Evolutionary conservation across 352 stramenopile species (phyloP).

Genomic region (Phytophthora cactorum): DNA sequence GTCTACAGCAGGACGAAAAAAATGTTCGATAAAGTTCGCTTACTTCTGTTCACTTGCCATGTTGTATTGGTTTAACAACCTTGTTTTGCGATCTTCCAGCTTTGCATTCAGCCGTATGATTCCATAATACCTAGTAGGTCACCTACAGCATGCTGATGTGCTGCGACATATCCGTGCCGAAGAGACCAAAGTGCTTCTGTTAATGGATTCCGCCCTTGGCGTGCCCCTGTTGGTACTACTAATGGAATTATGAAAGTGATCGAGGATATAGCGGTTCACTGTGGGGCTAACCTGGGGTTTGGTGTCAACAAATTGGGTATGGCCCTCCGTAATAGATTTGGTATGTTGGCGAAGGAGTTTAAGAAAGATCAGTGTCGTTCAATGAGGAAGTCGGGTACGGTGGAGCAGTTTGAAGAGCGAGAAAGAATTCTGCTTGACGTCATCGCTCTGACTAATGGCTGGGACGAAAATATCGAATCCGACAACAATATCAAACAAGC

Average conservation of each 20-base stretch:
- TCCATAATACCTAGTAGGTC: no score
- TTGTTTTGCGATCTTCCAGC: no score
- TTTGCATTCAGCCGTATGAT: no score
- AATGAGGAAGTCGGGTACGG: neutral
- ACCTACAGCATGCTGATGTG: slow-evolving; percentile 47
- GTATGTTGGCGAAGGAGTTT: neutral
- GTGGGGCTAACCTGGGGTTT: neutral
- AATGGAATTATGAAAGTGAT: neutral
- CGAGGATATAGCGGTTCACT: neutral
- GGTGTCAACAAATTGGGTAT: neutral
- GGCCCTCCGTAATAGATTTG: neutral
- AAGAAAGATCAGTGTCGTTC: neutral
- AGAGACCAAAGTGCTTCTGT: slow-evolving; percentile 61
- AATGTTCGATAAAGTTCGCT: no score
- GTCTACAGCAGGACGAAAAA: no score
- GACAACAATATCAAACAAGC: neutral
- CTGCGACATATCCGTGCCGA: slow-evolving; percentile 40
- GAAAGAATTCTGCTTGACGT: neutral
- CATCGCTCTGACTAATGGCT: neutral
- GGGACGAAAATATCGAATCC: neutral
- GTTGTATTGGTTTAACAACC: no score
- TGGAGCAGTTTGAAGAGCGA: neutral
- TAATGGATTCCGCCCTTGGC: neutral
- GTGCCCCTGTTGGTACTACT: neutral
- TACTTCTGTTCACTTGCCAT: no score